Base-by-base conservation (phyloP, 139 green algal species). In the Asterochloris sp. region DNA sequence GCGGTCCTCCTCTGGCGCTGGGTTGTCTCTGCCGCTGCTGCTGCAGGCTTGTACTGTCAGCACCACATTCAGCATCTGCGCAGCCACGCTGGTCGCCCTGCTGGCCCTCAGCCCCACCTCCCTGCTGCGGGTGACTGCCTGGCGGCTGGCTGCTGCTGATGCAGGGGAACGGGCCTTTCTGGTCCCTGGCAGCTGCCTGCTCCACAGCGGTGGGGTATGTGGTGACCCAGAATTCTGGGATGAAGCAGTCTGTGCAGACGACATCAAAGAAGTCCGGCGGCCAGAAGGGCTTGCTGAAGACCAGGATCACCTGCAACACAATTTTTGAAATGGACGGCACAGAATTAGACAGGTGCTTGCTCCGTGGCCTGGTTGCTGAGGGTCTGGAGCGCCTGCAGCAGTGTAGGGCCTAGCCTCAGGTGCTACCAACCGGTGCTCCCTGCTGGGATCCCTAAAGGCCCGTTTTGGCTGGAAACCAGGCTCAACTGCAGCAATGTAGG, bases 211-310 rank as follows among this genome's bases (percentile, higher is more conserved):
- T 19, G 63, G 77, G 11, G 77, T 62, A 13, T 62, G 28, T 14
- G 66, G 90, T 92, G 79, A 95, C 92, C 94, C 94, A 98, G 67
- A 96, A 90, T 85, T 98, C 94, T 8, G 93, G 94, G 13, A 95
- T 86, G 73, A 96, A 96, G 61, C 73, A 82, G 74, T 91, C 89
- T 0, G 90, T 87, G 86, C 94, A 98, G 29, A 96, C 85, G 4
- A 94, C 89, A 81, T 97, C 94, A 74, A 96, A 97, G 82, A 97
- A 88, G 68, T 87, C 81, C 11, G 88, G 87, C 8, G 89, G 89
- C 94, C 94, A 97, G 87, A 98, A 94, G 19, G 81, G 86, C 10
- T 86, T 19, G 8, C 74, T 81, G 83, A 92, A 94, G n/a, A 78
- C 86, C 28, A 91, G 47, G 27, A 95, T 83, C 13, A 94, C 76